Base-by-base conservation (phyloP, 352 stramenopile species). In the Ochromonadaceae sp. region DNA sequence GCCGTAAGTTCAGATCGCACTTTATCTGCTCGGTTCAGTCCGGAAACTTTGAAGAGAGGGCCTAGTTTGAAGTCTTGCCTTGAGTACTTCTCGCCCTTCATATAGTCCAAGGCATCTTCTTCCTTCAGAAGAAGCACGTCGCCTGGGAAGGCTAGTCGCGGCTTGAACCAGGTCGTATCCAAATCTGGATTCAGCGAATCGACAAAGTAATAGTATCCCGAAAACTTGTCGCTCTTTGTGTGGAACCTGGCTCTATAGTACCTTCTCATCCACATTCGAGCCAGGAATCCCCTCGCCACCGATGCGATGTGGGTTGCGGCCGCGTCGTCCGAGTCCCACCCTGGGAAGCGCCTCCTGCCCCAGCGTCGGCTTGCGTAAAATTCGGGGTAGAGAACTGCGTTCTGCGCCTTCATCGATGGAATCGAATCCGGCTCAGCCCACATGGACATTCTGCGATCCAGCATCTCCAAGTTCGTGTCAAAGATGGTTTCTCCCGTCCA, bases 131-230 rank as follows among this genome's bases (percentile, higher is more conserved):
- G n/a, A n/a, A n/a, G n/a, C 4, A 30, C 10, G 34, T 61, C 52
- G 10, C 48, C 52, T 12, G 38, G 12, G 30, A 61, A 61, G 32
- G 52, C 52, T 20, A 61, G 52, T 4, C 28, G 10, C 4, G 52
- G 52, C 34, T 61, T 61, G 30, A 48, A 61, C 52, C 52, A 61
- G 4, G 9, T 15, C 4, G 52, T 49, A 7, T 61, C 52, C n/a
- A 30, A 35, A n/a, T 59, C 50, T 9, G 14, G 14, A 25, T 25
- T 25, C 5, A 30, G 28, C 5, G 4, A 31, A 30, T 61, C 52
- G 12, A 49, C 10, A 57, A 52, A 61, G 25, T 61, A 61, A 5
- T 52, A 61, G 48, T 61, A 61, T 10, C 52, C 52, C 26, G 52
- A 61, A 30, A 26, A 49, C 2, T 3, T 10, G 34, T 61, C 52